These are phyloP conservation scores for Luzula sylvatica DNA, from an alignment of 176 grass and related monocot species.

Conservation along the genomic window DNA sequence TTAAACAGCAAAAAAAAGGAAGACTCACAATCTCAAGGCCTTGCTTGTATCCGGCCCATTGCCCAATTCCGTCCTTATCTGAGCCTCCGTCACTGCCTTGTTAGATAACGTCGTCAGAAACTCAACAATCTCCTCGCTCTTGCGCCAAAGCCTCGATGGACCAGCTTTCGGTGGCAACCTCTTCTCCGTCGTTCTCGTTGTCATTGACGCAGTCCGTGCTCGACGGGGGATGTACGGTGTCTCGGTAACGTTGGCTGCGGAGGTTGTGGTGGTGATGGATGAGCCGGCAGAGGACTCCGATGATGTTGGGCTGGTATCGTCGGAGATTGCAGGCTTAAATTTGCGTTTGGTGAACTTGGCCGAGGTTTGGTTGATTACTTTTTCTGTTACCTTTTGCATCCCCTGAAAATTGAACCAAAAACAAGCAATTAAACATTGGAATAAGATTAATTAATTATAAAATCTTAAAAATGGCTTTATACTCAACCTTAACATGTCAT, in stretches of 20 bases:
- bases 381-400: neutral
- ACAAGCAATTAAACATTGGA: too few relatives aligned
- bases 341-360: neutral
- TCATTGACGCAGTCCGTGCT: neutral
- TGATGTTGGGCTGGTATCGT: neutral
- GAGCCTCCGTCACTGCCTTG: neutral
- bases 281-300: conserved; percentile 1
- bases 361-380: neutral
- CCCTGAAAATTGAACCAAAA: conserved; percentile 3
- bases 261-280: neutral
- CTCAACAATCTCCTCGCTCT: conserved; percentile 4
- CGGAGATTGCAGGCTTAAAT: neutral
- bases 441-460: too few relatives aligned
- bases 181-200: neutral
- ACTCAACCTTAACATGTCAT: too few relatives aligned
- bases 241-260: conserved; percentile 1
- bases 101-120: neutral
- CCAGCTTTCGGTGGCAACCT: neutral
- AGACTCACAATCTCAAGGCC: conserved; percentile 17
- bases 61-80: conserved; percentile 16
- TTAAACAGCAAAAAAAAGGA: conserved; percentile 4
- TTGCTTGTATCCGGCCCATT: conserved; percentile 21
- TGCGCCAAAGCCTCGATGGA: conserved; percentile 14
- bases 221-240: too few relatives aligned
- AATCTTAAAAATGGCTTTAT: too few relatives aligned